Evolutionary conservation across 345 rosid genomes (phyloP), one percentile per base, ranked within the genome.

Genomic region (Geranium rotundifolium): DNA sequence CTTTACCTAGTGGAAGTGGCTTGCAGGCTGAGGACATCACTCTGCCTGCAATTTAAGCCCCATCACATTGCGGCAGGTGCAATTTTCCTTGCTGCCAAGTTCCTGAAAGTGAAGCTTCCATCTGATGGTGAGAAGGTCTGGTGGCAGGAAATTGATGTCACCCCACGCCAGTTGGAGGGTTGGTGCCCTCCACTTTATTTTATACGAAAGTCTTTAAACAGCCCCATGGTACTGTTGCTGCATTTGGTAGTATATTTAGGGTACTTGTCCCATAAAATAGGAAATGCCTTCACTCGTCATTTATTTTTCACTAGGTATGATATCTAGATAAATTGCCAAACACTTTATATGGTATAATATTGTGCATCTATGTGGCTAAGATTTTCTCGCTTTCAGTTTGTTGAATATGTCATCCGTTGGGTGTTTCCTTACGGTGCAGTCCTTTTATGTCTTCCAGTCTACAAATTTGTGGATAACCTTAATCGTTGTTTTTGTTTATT

Each of bases 11-110:
- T 76, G 77, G 69, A 69, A 84, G 77, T 66, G 78, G 77, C 76
- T 77, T 87, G 82, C 96, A 92, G 97, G 82, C 85, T 78, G 84
- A 73, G 84, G 81, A 87, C 97, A 17, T 83, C 97, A 63, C 97
- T 92, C 76, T 86, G 86, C 89, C 73, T 92, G 85, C 97, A 92
- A 81, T 87, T 85, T 81, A 81, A 77, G 86, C 97, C 97, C 69
- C 85, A 80, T 75, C 97, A 85, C 70, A 92, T 92, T 79, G 96
- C 98, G 1, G 96, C 89, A 63, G 95, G 89, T 73, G 96, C 86
- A 66, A 81, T 92, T 69, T 86, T 87, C 77, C 91, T 87, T 66
- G 96, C 96, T 73, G 89, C 90, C 49, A 77, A 89, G 77, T 77
- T 83, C 75, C 86, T 84, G 56, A 80, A 72, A 77, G 79, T 86